phyloP scores from a whole-genome alignment of 106 monocot genomes.

The Acanthochlamys bracteata region DNA sequence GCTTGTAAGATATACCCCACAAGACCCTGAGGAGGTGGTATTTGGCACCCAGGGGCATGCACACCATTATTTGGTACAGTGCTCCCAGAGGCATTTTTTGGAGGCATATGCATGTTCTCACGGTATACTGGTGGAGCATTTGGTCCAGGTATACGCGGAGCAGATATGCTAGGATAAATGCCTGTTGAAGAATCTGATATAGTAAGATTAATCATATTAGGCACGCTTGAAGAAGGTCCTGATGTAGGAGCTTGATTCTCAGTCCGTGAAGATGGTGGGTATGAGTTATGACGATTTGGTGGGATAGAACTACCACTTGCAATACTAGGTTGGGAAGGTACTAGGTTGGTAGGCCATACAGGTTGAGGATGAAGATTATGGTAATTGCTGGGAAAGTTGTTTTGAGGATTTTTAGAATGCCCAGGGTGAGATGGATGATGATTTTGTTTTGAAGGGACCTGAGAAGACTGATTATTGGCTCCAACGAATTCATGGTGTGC shows the following conservation, averaged over 20 bases:
- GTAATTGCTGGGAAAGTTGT: not conserved
- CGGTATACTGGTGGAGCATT: conserved; percentile 8
- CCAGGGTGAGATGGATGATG: not conserved
- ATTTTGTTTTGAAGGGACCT: not conserved
- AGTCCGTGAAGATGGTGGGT: conserved; percentile 7
- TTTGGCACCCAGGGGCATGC: conserved; percentile 11
- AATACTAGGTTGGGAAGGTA: conserved; percentile 13
- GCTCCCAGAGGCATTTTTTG: not conserved
- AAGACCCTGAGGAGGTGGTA: conserved; percentile 14
- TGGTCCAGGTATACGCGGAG: not conserved
- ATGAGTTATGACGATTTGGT: conserved; percentile 15
- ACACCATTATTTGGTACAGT: conserved; percentile 5
- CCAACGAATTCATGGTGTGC: conserved; percentile 16
- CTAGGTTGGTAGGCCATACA: not conserved
- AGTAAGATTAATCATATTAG: conserved; percentile 21
- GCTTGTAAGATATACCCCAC: conserved; percentile 42
- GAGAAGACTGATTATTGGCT: conserved; percentile 5
- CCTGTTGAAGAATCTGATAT: conserved; percentile 19
- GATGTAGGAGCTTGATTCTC: conserved; percentile 11
- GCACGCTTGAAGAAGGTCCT: conserved; percentile 14
- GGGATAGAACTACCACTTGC: conserved; percentile 4
- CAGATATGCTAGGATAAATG: conserved; percentile 13
- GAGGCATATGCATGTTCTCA: conserved; percentile 17
- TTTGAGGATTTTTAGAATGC: not conserved
- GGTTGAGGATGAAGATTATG: conserved; percentile 7